phyloP scores from a whole-genome alignment of 2,329 filamentous ascomycete genomes.

The Diaporthe destruens region DNA sequence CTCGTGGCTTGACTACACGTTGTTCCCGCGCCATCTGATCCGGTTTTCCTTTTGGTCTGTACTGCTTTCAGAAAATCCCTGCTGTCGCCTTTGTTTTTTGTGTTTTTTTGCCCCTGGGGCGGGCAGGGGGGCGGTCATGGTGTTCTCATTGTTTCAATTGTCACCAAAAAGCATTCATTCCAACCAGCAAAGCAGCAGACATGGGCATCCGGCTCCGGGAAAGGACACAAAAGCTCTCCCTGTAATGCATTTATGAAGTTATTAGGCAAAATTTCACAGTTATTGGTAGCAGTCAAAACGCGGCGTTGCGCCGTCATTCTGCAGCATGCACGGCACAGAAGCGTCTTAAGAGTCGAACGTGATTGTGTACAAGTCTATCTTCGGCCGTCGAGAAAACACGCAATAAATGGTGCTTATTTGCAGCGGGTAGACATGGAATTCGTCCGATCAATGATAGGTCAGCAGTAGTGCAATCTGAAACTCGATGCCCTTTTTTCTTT shows the following conservation, averaged over 20 bases:
- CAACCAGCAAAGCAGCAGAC: not conserved
- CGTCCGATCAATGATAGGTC: not conserved
- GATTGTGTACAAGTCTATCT: not conserved
- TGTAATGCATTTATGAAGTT: not conserved
- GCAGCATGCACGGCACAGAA: not conserved
- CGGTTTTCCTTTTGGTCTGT: not conserved
- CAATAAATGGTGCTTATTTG: not conserved
- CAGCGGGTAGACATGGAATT: too few relatives aligned
- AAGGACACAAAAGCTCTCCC: not conserved
- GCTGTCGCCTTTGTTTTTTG: not conserved
- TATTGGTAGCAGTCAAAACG: not conserved
- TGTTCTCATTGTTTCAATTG: not conserved
- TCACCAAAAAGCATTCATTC: not conserved
- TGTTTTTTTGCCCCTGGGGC: not conserved
- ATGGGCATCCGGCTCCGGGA: not conserved
- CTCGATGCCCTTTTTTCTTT: not conserved
- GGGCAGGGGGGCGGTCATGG: not conserved
- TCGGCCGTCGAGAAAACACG: too few relatives aligned
- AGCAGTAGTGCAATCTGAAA: slow-evolving; percentile 17
- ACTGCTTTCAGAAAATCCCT: not conserved
- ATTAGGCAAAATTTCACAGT: not conserved
- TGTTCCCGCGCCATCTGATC: too few relatives aligned
- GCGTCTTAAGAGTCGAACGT: not conserved
- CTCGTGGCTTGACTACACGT: too few relatives aligned
- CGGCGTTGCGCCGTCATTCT: not conserved